A percentile compares a stretch with the other conserved stretches of the same genome.
Conservation (phyloP, 306 rosid genomes). For the Spatholobus suberectus region DNA sequence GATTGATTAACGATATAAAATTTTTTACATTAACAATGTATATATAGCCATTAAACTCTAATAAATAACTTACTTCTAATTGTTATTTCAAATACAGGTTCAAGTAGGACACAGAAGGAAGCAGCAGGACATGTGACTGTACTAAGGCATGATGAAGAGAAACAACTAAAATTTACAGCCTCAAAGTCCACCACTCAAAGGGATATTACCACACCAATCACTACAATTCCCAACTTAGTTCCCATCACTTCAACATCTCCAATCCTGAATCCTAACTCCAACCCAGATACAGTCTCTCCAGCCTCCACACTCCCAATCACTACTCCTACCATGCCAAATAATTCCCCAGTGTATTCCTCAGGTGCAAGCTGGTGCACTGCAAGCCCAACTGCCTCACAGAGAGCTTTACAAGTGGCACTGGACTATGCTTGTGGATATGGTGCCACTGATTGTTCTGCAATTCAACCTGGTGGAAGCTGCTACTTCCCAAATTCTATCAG, state of each 20-base stretch:
- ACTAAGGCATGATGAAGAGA: constrained; percentile 35
- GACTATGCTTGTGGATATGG: constrained; percentile 88
- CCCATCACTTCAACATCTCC: constrained; percentile 59
- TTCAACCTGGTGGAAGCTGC: constrained; percentile 72
- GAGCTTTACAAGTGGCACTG: constrained; percentile 69
- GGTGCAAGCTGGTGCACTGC: constrained; percentile 83
- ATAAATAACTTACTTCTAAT: constrained; percentile 21
- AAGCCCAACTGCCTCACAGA: constrained; percentile 63
- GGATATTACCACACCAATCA: constrained; percentile 83
- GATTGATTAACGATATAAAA: no score
- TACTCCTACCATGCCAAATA: constrained; percentile 40
- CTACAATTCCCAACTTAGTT: constrained; percentile 69
- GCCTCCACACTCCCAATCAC: constrained; percentile 53
- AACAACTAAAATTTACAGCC: constrained; percentile 31
- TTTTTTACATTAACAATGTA: no score
- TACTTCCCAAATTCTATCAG: constrained; percentile 56
- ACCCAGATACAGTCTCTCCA: constrained; percentile 66
- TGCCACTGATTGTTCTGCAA: constrained; percentile 69
- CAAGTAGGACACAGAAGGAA: constrained; percentile 44
- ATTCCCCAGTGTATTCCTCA: constrained; percentile 41
- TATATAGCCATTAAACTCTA: no score
- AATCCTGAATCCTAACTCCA: constrained; percentile 60
- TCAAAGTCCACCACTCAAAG: constrained; percentile 47
- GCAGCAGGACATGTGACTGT: constrained; percentile 34
- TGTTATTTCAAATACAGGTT: constrained; percentile 54